Conservation (phyloP, 768 basidiomycete species). For the Naganishia randhawae region DNA sequence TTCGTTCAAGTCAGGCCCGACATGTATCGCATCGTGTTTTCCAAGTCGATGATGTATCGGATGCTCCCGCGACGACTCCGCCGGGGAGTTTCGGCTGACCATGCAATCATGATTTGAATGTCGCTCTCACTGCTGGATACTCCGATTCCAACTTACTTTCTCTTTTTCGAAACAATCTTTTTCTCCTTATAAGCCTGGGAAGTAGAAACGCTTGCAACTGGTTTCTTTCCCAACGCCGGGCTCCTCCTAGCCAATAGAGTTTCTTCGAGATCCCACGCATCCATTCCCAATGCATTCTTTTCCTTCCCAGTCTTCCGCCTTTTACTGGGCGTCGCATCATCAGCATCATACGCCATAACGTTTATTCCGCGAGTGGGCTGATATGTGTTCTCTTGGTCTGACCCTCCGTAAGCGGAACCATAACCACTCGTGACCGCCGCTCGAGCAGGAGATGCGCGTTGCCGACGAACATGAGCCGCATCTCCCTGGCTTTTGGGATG, state of each 20-base stretch:
- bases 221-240: neutral
- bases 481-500: neutral
- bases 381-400: neutral
- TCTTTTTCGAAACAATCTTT: neutral
- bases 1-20: neutral
- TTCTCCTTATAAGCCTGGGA: neutral
- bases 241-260: neutral
- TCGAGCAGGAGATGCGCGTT: neutral
- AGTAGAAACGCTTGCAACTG: neutral
- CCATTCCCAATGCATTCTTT: conserved; percentile 6
- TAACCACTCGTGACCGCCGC: neutral
- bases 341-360: neutral
- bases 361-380: neutral
- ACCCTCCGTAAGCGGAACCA: neutral
- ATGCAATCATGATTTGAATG: neutral
- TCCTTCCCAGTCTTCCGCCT: conserved; percentile 28
- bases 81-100: conserved; percentile 13
- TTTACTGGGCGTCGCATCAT: conserved; percentile 19
- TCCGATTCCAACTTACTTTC: neutral
- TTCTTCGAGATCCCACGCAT: neutral
- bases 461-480: too few species aligned
- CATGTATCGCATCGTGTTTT: neutral
- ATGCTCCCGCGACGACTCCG: neutral
- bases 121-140: too few species aligned
- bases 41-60: neutral